Base-by-base conservation (phyloP, 306 rosid genomes). In the Prunus fruticosa region DNA sequence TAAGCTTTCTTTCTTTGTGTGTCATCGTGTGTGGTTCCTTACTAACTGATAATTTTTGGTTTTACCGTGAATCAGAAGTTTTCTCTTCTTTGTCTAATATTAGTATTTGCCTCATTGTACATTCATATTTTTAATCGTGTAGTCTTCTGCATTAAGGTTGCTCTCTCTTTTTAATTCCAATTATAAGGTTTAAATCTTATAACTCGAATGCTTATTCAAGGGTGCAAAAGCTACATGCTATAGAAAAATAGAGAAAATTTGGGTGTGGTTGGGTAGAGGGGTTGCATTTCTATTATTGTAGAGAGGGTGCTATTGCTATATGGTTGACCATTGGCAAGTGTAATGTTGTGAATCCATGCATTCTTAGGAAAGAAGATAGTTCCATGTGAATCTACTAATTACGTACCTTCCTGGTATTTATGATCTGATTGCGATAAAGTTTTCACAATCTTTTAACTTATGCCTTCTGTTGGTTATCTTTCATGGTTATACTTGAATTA, bases 1-100 rank as follows among this genome's bases (percentile, higher is more conserved):
- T 93, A 38, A 78, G 82, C 25, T 45, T 63, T 57, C 57, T 10
- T 34, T 70, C 45, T 51, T 15, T 78, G 70, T 66, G 56, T 68
- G 38, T 7, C n/a, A 4, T 56, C 52, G 27, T 79, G 50, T 76
- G 8, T 46, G 11, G 54, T 34, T 72, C 43, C 82, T 64, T 65
- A 12, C 74, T 43, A 18, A 20, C 64, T 23, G 38, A 15, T 41
- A 25, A 70, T 56, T 10, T 76, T 67, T 41, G 70, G 65, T 69
- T 66, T 79, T 77, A 61, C 20, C 27, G 43, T 64, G 82, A 70
- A 41, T 30, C 6, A 51, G 5, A 57, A 5, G 56, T n/a, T 73
- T 68, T 49, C 45, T 70, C 41, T 64, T 27, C 2, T 64, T 28
- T 47, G 34, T 50, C 20, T 23, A 9, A 52, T 60, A 69, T 49